These are phyloP conservation scores for Penicillium flavigenum DNA, from an alignment of 495 filamentous ascomycete genomes.

Conservation along the genomic window DNA sequence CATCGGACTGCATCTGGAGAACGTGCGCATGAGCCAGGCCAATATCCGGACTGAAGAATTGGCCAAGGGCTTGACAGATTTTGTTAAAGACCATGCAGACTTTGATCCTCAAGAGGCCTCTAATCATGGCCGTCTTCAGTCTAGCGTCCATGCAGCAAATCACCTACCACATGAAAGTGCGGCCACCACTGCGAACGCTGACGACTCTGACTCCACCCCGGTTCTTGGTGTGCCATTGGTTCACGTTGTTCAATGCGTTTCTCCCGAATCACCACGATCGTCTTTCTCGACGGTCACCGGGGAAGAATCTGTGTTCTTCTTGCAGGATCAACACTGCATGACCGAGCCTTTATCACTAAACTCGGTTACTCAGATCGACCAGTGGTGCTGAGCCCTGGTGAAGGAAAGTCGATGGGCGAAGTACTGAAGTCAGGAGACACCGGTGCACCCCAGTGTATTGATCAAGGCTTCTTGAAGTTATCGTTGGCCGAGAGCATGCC, in stretches of 20 bases:
- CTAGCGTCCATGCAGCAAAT: neutral
- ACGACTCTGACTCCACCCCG: neutral
- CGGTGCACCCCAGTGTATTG: neutral
- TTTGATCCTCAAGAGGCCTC: conserved; percentile 23
- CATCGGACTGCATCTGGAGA: conserved; percentile 35
- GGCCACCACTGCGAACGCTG: neutral
- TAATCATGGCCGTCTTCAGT: neutral
- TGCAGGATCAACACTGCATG: neutral
- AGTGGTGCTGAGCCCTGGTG: conserved; percentile 4
- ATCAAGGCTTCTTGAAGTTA: conserved; percentile 5
- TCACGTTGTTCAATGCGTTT: too few relatives aligned
- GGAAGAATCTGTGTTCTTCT: conserved; percentile 9
- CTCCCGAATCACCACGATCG: neutral
- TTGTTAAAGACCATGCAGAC: conserved; percentile 31
- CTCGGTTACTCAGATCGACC: conserved; percentile 17
- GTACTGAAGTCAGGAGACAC: neutral
- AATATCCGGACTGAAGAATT: conserved; percentile 32
- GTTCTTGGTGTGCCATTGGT: neutral
- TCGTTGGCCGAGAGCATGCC: conserved; percentile 14
- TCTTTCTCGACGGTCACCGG: conserved; percentile 9
- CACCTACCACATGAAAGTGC: neutral
- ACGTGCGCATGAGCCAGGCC: conserved; percentile 28
- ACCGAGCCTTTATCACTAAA: conserved; percentile 13
- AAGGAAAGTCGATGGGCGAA: conserved; percentile 19
- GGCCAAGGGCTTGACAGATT: conserved; percentile 34